Evolutionary conservation across 2,329 filamentous ascomycete genomes (phyloP).

Genomic region (Fusarium sp.): DNA sequence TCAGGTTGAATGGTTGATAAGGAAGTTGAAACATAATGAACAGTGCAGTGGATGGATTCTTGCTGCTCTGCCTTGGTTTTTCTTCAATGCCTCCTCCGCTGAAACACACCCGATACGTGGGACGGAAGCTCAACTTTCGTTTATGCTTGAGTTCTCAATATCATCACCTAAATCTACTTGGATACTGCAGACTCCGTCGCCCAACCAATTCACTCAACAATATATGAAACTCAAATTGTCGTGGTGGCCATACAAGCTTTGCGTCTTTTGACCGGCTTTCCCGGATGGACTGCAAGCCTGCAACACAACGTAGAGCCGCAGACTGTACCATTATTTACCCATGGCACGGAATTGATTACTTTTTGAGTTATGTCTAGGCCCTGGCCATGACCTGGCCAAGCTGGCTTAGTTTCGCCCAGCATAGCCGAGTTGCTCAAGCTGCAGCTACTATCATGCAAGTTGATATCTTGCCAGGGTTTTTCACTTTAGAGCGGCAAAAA

Average conservation of each 20-base stretch:
- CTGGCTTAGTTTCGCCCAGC: background rate
- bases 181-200: conserved; percentile 23
- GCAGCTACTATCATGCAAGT: conserved; percentile 4
- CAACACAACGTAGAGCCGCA: conserved; percentile 20
- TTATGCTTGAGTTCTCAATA: background rate
- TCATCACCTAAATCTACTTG: background rate
- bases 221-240: conserved; percentile 34
- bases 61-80: conserved; percentile 11
- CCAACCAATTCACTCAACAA: conserved; percentile 1
- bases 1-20: background rate
- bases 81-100: conserved; percentile 12
- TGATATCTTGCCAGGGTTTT: conserved; percentile 9
- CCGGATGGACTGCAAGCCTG: conserved; percentile 17
- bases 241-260: no score
- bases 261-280: background rate
- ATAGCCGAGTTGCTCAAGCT: background rate
- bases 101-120: conserved; percentile 8
- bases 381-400: conserved; percentile 1
- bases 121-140: conserved; percentile 10
- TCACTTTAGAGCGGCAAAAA: conserved; percentile 2
- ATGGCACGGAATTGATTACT: conserved; percentile 9
- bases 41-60: background rate
- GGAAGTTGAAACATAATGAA: background rate
- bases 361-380: background rate
- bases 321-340: conserved; percentile 2